Base-by-base conservation (phyloP, 2,329 filamentous ascomycete genomes). In the Bipolaris gigantea region DNA sequence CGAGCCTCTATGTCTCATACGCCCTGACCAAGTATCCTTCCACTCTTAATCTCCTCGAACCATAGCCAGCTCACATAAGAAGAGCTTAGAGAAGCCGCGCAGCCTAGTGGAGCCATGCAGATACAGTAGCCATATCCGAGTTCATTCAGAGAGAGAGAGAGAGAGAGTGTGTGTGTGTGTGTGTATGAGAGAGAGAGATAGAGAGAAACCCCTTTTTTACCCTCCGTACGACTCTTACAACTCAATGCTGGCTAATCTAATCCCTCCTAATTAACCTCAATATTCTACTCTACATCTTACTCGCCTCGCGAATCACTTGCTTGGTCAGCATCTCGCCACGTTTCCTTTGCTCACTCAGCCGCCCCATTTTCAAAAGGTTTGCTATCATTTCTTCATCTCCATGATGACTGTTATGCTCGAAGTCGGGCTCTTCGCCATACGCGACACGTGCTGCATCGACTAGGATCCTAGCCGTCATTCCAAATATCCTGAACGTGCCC, bases 401-500 rank as follows among this genome's bases (percentile, higher is more conserved):
- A 65, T 85, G 82, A 70, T 85, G 81, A 50, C 78, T 79, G 57
- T 85, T 84, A 66, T 85, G 84, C 77, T 95, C 90, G 73, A 96
- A 96, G 70, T 91, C 88, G 4, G 93, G 93, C 70, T 90, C 85
- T 75, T 89, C 83, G 2, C 77, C 88, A 72, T 94, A 97, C 18
- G 92, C 93, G 16, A 96, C 82, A 58, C 90, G 81, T 32, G 93
- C 92, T 4, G 89, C 88, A 75, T 97, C 93, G 5, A 97, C 90
- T 50, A 97, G 73, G 50, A 97, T 93, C 48, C 91, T 81, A 2
- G 91, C 93, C 48, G 93, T 97, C 90, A 97, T 93, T 15, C 93
- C 93, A 83, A 92, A 97, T 4, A 97, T 92, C 63, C 89, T 86
- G 75, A 94, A 96, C 34, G 89, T 80, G 38, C 77, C 77, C 40